Percentiles rank a stretch among this genome's conserved stretches.
These are phyloP conservation scores for Penicillium samsonianum DNA, from an alignment of 495 filamentous ascomycete genomes.

Conservation along the genomic window DNA sequence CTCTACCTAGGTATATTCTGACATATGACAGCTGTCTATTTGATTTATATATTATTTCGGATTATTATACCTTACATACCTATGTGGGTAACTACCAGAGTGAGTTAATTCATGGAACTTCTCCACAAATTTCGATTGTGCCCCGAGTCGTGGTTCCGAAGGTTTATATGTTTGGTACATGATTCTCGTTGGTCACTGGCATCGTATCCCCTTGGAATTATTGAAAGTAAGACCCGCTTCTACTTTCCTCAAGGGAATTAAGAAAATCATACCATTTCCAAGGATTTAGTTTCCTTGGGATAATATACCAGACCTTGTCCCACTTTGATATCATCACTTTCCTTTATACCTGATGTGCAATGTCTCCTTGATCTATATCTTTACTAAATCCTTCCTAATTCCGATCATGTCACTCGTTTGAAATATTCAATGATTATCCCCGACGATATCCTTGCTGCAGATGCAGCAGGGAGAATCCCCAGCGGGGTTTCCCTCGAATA, in stretches of 20 bases:
- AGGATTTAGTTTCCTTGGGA: not conserved
- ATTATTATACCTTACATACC: no score
- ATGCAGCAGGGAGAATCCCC: slow-evolving; percentile 37
- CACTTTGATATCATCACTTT: not conserved
- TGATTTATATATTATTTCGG: no score
- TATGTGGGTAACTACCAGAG: no score
- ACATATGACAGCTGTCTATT: not conserved
- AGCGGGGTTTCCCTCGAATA: slow-evolving; percentile 35
- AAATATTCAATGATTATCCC: slow-evolving; percentile 31
- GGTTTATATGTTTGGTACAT: not conserved
- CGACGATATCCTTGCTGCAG: slow-evolving; percentile 31
- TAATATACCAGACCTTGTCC: not conserved
- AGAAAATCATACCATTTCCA: not conserved
- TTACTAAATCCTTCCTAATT: not conserved
- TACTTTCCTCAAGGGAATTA: not conserved
- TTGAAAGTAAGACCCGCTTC: not conserved
- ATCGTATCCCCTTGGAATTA: not conserved
- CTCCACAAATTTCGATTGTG: not conserved
- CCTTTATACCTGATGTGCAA: not conserved
- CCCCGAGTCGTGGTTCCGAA: not conserved
- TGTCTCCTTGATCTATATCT: not conserved
- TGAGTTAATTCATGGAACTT: not conserved
- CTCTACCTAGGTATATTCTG: no score
- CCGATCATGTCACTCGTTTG: slow-evolving; percentile 15
- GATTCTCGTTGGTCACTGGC: not conserved